Evolutionary conservation across 192 early-diverging fungal species (phyloP).

Genomic region (Gonapodya prolifera): DNA sequence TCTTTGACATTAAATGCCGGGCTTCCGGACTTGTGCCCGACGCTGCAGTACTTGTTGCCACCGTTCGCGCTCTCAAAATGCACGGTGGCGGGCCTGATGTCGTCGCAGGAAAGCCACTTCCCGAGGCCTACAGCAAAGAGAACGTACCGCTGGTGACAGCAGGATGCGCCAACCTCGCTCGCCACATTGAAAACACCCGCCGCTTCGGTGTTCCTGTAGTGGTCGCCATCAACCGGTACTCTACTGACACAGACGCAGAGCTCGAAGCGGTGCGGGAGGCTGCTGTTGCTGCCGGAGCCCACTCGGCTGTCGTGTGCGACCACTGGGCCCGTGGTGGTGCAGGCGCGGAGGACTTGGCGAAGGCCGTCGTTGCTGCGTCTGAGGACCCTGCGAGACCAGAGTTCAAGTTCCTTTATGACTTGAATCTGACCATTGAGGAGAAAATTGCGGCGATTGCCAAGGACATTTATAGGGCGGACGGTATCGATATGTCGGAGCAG

Average conservation of each 20-base stretch:
- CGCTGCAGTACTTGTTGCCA: constrained; percentile 89
- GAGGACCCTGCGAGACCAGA: constrained; percentile 13
- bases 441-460: constrained; percentile 90
- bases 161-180: constrained; percentile 76
- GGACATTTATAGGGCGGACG: constrained; percentile 92
- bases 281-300: constrained; percentile 74
- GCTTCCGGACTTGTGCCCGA: constrained; percentile 74
- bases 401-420: constrained; percentile 89
- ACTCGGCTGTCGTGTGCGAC: constrained; percentile 71
- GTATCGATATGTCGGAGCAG: constrained; percentile 66
- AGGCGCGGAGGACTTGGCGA: constrained; percentile 76
- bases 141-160: constrained; percentile 70
- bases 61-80: constrained; percentile 90
- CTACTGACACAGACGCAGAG: constrained; percentile 79
- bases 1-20: constrained; percentile 98
- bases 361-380: constrained; percentile 70
- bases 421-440: constrained; percentile 56
- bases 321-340: constrained; percentile 91
- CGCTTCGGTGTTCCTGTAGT: constrained; percentile 82
- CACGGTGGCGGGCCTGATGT: constrained; percentile 95
- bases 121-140: constrained; percentile 78
- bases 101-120: constrained; percentile 75
- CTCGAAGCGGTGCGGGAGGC: constrained; percentile 57
- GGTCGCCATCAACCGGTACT: constrained; percentile 85
- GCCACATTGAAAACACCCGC: constrained; percentile 83